phyloP scores from a whole-genome alignment of 1,284 basidiomycete genomes.

The Apiotrichum veenhuisii region DNA sequence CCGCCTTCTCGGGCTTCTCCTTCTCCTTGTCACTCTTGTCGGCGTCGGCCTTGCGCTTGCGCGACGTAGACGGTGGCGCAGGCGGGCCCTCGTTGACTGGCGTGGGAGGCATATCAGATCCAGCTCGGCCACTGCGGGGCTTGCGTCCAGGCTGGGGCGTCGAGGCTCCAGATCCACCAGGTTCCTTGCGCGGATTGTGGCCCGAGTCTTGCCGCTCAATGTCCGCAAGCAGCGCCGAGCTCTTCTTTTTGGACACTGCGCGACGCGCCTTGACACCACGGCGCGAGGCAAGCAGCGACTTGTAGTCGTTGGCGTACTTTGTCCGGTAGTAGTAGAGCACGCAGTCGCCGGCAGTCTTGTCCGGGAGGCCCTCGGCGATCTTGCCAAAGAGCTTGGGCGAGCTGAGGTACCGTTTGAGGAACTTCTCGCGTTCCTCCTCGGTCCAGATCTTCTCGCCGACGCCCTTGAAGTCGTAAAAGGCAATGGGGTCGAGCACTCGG shows the following conservation, averaged over 20 bases:
- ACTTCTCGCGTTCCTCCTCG: slow-evolving; percentile 73
- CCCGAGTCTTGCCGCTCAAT: slow-evolving; percentile 33
- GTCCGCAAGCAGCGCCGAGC: slow-evolving; percentile 39
- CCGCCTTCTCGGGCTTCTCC: not conserved
- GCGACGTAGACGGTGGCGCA: slow-evolving; percentile 8
- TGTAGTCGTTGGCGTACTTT: slow-evolving; percentile 88
- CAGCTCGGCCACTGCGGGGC: not conserved
- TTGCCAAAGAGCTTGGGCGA: slow-evolving; percentile 83
- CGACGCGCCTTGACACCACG: slow-evolving; percentile 56
- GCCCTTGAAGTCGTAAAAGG: slow-evolving; percentile 70
- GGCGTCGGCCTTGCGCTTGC: slow-evolving; percentile 14
- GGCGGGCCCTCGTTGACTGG: slow-evolving; percentile 6
- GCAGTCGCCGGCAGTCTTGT: slow-evolving; percentile 86
- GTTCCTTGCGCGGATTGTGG: not conserved
- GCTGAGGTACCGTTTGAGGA: slow-evolving; percentile 74
- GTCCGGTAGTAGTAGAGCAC: slow-evolving; percentile 92
- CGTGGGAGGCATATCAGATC: slow-evolving; percentile 10
- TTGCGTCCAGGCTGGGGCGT: slow-evolving; percentile 12
- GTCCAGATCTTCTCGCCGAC: slow-evolving; percentile 75
- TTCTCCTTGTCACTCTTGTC: slow-evolving; percentile 8
- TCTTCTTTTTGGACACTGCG: slow-evolving; percentile 50
- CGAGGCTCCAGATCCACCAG: slow-evolving; percentile 7
- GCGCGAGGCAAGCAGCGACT: slow-evolving; percentile 52
- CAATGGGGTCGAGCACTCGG: slow-evolving; percentile 68
- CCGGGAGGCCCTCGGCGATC: slow-evolving; percentile 73